Base-by-base conservation (phyloP, 106 monocot species). In the Allium sativum region DNA sequence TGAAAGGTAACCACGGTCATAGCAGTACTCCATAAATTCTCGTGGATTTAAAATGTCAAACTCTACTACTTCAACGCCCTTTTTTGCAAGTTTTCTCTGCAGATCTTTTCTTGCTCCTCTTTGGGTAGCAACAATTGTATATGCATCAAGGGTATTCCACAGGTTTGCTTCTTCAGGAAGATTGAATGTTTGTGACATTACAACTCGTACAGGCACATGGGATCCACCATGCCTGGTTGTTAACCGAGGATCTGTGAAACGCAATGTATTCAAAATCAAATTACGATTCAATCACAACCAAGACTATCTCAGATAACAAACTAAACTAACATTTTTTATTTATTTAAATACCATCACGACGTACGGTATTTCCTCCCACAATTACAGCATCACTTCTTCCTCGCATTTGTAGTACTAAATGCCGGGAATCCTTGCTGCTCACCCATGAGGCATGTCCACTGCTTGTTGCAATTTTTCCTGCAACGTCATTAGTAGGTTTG, bases 401-500 rank as follows among this genome's bases (percentile, higher is more conserved):
- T 14, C 98, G 72, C 53, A 99, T 77, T 53, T 92, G 83, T 83
- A 92, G 88, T 43, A 99, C 98, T 62, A 82, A 76, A 47, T 68
- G 47, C 71, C 98, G 79, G 14, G 92, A 99, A 31, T 76, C 14
- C 46, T 72, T 83, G 79, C 92, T 83, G 64, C 98, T 99, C 48
- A 99, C 74, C 98, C 98, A 99, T 44, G 98, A 92, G 61, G 98
- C 98, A 83, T 99, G 88, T 64, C 98, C 98, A 85, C 77, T 99
- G 15, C 80, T 92, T 56, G 92, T 78, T 14, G 92, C 98, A 83
- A 99, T 99, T 79, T 99, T 99, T 60, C 98, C 98, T 99, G 65
- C 17, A 45, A 78, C 58, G 41, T 0, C 44, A 31, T 31, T 31
- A 31, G 5, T 31, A 31, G 31, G 31, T 31, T 31, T 31, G 31